phyloP scores from a whole-genome alignment of 2,329 filamentous ascomycete species.

The Drechslerella coelobrocha region DNA sequence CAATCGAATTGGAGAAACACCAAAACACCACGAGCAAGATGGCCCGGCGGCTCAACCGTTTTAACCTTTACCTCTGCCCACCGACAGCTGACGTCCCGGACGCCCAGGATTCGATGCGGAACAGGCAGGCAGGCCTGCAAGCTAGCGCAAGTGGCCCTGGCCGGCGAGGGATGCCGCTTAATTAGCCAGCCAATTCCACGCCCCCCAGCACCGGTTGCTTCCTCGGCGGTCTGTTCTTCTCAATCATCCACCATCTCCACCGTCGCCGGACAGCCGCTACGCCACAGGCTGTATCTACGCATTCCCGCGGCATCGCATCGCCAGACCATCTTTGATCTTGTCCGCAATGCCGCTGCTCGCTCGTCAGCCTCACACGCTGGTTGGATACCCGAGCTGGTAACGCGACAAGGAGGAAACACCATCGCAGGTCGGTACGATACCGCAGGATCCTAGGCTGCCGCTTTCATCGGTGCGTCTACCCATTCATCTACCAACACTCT shows the following conservation, averaged over 20 bases:
- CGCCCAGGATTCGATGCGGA: background rate
- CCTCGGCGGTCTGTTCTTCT: background rate
- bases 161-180: background rate
- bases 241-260: background rate
- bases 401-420: conserved; percentile 31
- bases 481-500: background rate
- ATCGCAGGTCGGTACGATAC: conserved; percentile 42
- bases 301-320: background rate
- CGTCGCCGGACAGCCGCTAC: background rate
- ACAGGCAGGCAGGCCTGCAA: background rate
- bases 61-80: too few species aligned
- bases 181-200: background rate
- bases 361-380: background rate
- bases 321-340: background rate
- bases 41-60: background rate
- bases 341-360: conserved; percentile 19
- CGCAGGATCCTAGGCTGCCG: conserved; percentile 17
- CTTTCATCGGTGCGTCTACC: background rate
- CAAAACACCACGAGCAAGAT: too few species aligned
- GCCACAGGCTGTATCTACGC: background rate
- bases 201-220: background rate
- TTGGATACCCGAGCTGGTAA: conserved; percentile 26
- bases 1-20: too few species aligned
- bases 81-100: background rate
- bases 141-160: too few species aligned